phyloP scores from a whole-genome alignment of 306 rosid genomes.

The Astragalus membranaceus region DNA sequence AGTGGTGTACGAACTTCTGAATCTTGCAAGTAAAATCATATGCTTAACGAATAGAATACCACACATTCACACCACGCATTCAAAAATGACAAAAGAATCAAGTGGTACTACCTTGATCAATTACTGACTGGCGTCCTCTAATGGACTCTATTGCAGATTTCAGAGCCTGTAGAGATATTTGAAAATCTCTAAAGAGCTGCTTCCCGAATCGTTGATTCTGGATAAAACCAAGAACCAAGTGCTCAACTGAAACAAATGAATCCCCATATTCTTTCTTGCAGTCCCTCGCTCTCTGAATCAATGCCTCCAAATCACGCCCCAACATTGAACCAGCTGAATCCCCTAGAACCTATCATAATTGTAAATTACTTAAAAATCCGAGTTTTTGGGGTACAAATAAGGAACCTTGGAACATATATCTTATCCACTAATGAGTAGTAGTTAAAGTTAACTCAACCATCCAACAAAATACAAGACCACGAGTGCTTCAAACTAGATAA shows the following conservation, averaged over 20 bases:
- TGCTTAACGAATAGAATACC: not conserved
- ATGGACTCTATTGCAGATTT: slow-evolving; percentile 83
- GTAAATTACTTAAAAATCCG: slow-evolving; percentile 7
- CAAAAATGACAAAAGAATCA: slow-evolving; percentile 12
- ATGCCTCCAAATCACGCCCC: slow-evolving; percentile 95
- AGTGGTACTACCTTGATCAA: slow-evolving; percentile 74
- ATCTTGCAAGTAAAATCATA: not conserved
- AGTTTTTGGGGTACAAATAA: not conserved
- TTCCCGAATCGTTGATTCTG: slow-evolving; percentile 90
- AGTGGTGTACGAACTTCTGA: slow-evolving; percentile 2
- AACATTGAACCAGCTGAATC: slow-evolving; percentile 86
- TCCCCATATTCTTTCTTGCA: slow-evolving; percentile 81
- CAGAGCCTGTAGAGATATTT: slow-evolving; percentile 52
- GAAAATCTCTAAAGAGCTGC: slow-evolving; percentile 78
- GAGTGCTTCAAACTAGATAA: slow-evolving; percentile 1
- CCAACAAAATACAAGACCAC: slow-evolving; percentile 7
- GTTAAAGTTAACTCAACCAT: not conserved
- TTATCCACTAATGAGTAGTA: not conserved
- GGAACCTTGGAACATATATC: not conserved
- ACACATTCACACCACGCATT: too few species aligned
- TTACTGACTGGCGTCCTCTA: slow-evolving; percentile 87
- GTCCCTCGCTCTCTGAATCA: slow-evolving; percentile 88
- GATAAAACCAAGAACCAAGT: too few species aligned
- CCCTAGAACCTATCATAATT: slow-evolving; percentile 56
- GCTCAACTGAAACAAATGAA: slow-evolving; percentile 91